Percentiles rank a stretch among this genome's conserved stretches.
phyloP scores from a whole-genome alignment of 1,139 yeast species.

The Geotrichum restrictum region DNA sequence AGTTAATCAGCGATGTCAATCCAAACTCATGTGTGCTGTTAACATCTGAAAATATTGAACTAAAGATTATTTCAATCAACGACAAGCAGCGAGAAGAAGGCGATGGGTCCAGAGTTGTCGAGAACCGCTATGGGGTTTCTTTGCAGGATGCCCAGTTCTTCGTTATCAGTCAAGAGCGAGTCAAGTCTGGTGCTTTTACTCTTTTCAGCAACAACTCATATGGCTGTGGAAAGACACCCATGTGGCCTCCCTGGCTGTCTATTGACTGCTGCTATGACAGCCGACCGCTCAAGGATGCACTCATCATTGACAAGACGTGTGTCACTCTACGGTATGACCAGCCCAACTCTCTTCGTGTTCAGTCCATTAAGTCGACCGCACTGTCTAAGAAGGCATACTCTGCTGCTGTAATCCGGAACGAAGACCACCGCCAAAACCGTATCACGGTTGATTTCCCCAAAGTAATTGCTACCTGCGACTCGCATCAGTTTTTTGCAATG shows the following conservation, averaged over 20 bases:
- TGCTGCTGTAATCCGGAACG: conserved; percentile 33
- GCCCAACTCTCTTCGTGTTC: conserved; percentile 61
- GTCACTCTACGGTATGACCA: conserved; percentile 58
- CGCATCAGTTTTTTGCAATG: conserved; percentile 66
- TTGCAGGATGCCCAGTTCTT: conserved; percentile 69
- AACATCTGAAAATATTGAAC: conserved; percentile 67
- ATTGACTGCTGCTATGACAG: conserved; percentile 71
- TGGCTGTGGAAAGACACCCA: conserved; percentile 38
- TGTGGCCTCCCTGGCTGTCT: conserved; percentile 82
- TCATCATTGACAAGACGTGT: conserved; percentile 62
- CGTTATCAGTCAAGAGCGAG: conserved; percentile 53
- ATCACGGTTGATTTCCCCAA: conserved; percentile 64
- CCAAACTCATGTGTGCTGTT: conserved; percentile 64
- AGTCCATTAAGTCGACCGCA: conserved; percentile 18
- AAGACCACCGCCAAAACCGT: conserved; percentile 41
- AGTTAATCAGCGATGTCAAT: conserved; percentile 63
- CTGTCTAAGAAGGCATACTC: conserved; percentile 17
- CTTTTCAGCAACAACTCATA: conserved; percentile 42
- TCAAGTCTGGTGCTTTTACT: conserved; percentile 43
- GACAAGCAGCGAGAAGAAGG: conserved; percentile 48
- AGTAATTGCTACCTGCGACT: conserved; percentile 65
- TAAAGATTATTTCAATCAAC: conserved; percentile 58
- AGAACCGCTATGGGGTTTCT: conserved; percentile 65
- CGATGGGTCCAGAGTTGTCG: conserved; percentile 53
- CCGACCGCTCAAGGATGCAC: conserved; percentile 50